Conservation (phyloP, 345 rosid genomes). For the Eutrema japonicum region DNA sequence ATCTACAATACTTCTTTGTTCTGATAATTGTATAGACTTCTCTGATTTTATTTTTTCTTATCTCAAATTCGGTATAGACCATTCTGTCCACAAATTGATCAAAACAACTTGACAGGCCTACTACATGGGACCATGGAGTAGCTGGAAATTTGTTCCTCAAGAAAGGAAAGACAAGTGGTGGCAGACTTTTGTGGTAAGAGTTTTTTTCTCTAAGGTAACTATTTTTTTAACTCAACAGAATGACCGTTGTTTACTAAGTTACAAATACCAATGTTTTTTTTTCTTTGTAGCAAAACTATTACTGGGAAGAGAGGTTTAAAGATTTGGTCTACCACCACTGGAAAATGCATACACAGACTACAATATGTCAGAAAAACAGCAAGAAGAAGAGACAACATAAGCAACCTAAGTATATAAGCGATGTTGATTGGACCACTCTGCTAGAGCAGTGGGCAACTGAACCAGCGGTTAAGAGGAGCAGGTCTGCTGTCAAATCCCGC, state of each 20-base stretch:
- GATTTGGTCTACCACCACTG: background rate
- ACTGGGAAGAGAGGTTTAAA: background rate
- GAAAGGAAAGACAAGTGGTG: background rate
- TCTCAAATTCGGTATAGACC: background rate
- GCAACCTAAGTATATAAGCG: background rate
- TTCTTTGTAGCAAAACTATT: background rate
- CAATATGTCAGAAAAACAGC: background rate
- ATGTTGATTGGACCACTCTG: background rate
- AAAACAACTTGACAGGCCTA: background rate
- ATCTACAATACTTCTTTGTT: too few species aligned
- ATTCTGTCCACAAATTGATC: background rate
- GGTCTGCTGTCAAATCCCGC: too few species aligned
- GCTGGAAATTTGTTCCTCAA: background rate
- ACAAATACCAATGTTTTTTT: background rate
- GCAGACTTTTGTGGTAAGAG: background rate
- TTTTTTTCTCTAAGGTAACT: background rate
- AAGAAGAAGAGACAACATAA: background rate
- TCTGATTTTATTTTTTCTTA: too few species aligned
- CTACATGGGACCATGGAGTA: background rate
- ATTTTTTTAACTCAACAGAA: too few species aligned
- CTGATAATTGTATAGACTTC: too few species aligned
- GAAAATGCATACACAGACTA: background rate
- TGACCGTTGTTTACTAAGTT: too few species aligned
- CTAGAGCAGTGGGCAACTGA: background rate
- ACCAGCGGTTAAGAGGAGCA: too few species aligned